Evolutionary conservation across 1,284 basidiomycete species (phyloP).

Genomic region (Nidula niveotomentosa): DNA sequence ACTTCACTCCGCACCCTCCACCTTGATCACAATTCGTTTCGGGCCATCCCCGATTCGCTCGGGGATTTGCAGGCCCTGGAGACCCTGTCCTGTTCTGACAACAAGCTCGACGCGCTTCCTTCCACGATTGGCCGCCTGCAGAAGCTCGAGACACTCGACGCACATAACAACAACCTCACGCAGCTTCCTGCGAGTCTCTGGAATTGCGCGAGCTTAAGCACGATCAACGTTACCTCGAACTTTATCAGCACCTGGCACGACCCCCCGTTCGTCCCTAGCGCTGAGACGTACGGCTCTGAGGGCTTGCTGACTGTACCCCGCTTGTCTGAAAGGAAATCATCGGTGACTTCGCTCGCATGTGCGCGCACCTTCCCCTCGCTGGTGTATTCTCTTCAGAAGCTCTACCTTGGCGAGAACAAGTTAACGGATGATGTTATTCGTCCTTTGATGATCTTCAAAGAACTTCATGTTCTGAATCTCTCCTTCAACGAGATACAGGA

Average conservation of each 20-base stretch:
- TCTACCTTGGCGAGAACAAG: constrained; percentile 91
- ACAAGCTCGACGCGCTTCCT: constrained; percentile 82
- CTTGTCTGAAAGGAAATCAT: too few relatives aligned
- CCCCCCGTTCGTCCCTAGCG: constrained; percentile 37
- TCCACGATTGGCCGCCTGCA: constrained; percentile 76
- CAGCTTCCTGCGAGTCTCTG: constrained; percentile 81
- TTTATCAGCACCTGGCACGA: constrained; percentile 76
- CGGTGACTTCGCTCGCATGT: too few relatives aligned
- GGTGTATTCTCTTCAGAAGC: constrained; percentile 68
- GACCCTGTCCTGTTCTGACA: constrained; percentile 86
- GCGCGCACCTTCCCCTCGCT: constrained; percentile 56
- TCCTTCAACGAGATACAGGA: constrained; percentile 97
- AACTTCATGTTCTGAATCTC: constrained; percentile 85
- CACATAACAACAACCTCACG: constrained; percentile 90
- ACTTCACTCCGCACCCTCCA: constrained; percentile 74
- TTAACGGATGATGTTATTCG: constrained; percentile 84
- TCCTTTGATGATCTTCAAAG: constrained; percentile 72
- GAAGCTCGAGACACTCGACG: constrained; percentile 79
- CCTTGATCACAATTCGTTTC: constrained; percentile 88
- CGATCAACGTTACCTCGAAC: constrained; percentile 91
- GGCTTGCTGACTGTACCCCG: too few relatives aligned
- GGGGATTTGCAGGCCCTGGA: constrained; percentile 74
- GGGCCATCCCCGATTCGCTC: constrained; percentile 80
- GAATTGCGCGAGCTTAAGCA: constrained; percentile 76
- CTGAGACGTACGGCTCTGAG: too few relatives aligned